These are phyloP conservation scores for Aspergillus sergii DNA, from an alignment of 2,329 filamentous ascomycete genomes.

Conservation along the genomic window DNA sequence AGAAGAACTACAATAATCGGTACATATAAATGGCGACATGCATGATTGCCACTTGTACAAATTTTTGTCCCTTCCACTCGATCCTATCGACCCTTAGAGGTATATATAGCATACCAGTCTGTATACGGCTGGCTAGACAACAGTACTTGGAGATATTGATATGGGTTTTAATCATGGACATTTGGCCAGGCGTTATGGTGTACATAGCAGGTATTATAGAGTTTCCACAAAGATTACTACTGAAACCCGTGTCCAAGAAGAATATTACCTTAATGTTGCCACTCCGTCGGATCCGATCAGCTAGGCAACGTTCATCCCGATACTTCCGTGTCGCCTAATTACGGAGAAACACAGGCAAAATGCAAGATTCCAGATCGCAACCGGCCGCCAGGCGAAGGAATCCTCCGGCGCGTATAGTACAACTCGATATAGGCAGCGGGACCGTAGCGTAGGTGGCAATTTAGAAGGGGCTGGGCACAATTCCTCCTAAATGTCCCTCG, in stretches of 20 bases:
- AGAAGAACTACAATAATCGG: not conserved
- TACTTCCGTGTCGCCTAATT: not conserved
- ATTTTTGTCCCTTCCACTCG: not conserved
- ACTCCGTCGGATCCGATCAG: not conserved
- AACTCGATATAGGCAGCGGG: not conserved
- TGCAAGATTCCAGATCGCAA: not conserved
- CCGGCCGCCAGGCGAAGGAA: not conserved
- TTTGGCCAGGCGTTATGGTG: not conserved
- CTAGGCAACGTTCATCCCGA: not conserved
- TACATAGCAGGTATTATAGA: conserved; percentile 1
- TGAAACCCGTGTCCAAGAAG: not conserved
- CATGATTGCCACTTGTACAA: not conserved
- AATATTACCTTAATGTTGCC: not conserved
- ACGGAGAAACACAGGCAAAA: not conserved
- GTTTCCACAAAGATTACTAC: not conserved
- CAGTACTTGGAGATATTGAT: not conserved
- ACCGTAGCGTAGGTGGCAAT: not conserved
- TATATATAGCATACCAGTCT: not conserved
- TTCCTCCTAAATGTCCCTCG: not conserved
- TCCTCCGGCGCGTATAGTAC: not conserved
- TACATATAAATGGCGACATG: not conserved
- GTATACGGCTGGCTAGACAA: not conserved
- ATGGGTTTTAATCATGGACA: not conserved
- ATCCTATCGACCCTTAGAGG: not conserved
- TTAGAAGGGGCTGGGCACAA: not conserved